phyloP scores from a whole-genome alignment of 208 protist species.

The Zelonia costaricensis region DNA sequence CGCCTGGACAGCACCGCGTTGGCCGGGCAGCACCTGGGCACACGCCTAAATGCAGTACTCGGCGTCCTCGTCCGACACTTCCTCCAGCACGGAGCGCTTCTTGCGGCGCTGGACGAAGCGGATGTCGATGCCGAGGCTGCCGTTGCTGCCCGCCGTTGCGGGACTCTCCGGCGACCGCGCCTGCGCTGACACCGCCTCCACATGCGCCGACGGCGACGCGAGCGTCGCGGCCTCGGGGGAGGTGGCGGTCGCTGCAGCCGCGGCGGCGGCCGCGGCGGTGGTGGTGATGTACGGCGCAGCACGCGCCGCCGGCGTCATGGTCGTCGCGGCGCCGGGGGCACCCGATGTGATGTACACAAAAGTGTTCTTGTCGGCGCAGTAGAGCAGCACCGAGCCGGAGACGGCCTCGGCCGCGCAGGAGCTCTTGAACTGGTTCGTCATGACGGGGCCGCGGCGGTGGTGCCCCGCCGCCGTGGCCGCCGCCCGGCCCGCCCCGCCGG shows the following conservation, averaged over 20 bases:
- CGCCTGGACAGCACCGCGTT: too few relatives aligned
- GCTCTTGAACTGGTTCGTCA: slow-evolving; percentile 58
- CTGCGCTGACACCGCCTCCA: not conserved
- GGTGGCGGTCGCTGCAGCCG: not conserved
- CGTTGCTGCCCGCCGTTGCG: not conserved
- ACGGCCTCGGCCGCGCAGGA: slow-evolving; percentile 44
- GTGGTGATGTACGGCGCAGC: not conserved
- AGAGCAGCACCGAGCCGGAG: slow-evolving; percentile 40
- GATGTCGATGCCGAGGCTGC: slow-evolving; percentile 14
- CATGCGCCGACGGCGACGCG: not conserved
- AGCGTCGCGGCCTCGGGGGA: not conserved
- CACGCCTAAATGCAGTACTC: slow-evolving; percentile 54
- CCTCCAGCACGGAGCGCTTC: slow-evolving; percentile 32
- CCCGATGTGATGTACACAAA: slow-evolving; percentile 40
- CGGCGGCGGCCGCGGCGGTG: not conserved
- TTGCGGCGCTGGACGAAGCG: slow-evolving; percentile 29
- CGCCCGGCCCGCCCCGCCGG: too few relatives aligned
- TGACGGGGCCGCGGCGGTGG: slow-evolving; percentile 31
- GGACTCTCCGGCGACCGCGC: not conserved
- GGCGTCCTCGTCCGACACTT: slow-evolving; percentile 29
- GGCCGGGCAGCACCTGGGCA: too few relatives aligned
- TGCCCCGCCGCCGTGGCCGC: slow-evolving; percentile 1
- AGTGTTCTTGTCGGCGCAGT: slow-evolving; percentile 55
- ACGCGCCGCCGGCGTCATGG: not conserved
- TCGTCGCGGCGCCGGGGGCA: slow-evolving; percentile 1